phyloP scores from a whole-genome alignment of 2,329 filamentous ascomycete species.

The Lachnellula hyalina region DNA sequence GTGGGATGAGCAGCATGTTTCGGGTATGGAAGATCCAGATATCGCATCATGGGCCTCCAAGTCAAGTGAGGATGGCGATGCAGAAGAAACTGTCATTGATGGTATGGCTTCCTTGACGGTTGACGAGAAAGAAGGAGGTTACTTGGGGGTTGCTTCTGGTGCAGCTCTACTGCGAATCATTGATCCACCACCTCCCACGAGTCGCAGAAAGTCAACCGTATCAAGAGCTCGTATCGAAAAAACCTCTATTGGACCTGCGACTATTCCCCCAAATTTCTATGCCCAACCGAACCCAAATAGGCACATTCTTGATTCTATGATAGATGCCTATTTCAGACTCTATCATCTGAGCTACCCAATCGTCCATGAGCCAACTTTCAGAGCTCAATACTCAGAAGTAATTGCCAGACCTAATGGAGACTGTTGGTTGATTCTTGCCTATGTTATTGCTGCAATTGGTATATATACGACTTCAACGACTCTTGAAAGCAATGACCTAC shows the following conservation, averaged over 20 bases:
- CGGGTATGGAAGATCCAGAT: slow-evolving; percentile 2
- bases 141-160: slow-evolving; percentile 16
- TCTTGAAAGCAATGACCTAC: slow-evolving; percentile 8
- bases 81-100: slow-evolving; percentile 10
- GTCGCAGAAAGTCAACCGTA: background rate
- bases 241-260: background rate
- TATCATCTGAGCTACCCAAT: slow-evolving; percentile 42
- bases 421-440: slow-evolving; percentile 12
- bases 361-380: slow-evolving; percentile 40
- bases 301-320: slow-evolving; percentile 11
- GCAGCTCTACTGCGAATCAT: slow-evolving; percentile 13
- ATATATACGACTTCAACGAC: slow-evolving; percentile 7
- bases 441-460: slow-evolving; percentile 15
- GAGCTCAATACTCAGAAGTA: slow-evolving; percentile 27
- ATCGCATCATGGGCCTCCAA: slow-evolving; percentile 6
- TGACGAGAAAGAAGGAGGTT: slow-evolving; percentile 13
- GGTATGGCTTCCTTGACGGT: slow-evolving; percentile 19
- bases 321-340: slow-evolving; percentile 38
- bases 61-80: slow-evolving; percentile 3
- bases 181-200: background rate
- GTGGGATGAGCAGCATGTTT: slow-evolving; percentile 9
- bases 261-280: background rate
- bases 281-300: slow-evolving; percentile 3
- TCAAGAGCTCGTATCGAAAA: background rate
- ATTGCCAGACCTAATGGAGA: slow-evolving; percentile 10